Evolutionary conservation across 345 rosid genomes (phyloP), one percentile per base, ranked within the genome.

Genomic region (Crucihimalaya himalaica): DNA sequence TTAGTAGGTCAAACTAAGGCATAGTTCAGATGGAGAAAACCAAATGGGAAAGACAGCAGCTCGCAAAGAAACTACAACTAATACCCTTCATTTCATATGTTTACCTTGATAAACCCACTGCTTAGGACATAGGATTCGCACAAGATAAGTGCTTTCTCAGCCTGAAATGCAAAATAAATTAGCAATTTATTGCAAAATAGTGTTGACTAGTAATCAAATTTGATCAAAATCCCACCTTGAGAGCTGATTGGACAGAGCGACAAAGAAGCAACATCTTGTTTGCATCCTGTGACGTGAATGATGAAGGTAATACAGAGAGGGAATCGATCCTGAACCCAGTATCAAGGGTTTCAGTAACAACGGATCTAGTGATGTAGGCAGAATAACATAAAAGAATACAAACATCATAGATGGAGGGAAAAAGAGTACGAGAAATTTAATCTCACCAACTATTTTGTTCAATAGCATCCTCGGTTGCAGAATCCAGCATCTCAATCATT

Each of bases 401-500:
- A 39, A 52, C 58, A 65, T 34, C 62, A 42, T 52, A 40, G 23
- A 27, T 32, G 20, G 9, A 46, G 28, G 46, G 50, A 18, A 42
- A 51, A 53, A 23, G 21, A 9, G 63, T 51, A 45, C 15, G 8
- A 66, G 39, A 35, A 46, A 58, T 60, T 29, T 58, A 53, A 52
- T 58, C 88, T 91, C 81, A 94, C 97, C 99, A 94, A 83, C 97
- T 94, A 78, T 80, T 81, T 55, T 83, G 85, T 57, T 91, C 99
- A 79, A 91, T 42, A 63, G 91, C 92, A 86, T 91, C 99, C 82
- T 94, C 99, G 46, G 77, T 81, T 71, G 97, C 75, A 75, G 88
- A 69, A 83, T 91, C 91, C 80, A 94, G 76, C 90, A 94, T 94
- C 83, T 91, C 98, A 73, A 82, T 84, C 86, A 89, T 82, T 28